These are phyloP conservation scores for Thalassiosira exigua DNA, from an alignment of 352 stramenopile species.

Conservation along the genomic window DNA sequence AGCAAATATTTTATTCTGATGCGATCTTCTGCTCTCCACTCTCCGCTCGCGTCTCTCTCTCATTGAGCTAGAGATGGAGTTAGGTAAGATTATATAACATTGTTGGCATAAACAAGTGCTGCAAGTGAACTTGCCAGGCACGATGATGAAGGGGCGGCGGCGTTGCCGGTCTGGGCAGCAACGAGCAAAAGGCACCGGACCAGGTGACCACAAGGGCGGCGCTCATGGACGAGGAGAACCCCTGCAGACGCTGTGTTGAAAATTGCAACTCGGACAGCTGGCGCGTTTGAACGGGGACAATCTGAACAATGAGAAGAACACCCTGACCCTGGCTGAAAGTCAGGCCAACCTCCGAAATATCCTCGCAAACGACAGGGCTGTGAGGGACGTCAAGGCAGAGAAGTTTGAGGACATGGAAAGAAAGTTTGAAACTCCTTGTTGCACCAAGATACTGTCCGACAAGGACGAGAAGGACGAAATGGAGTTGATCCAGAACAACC, in stretches of 20 bases:
- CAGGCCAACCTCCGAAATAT: constrained; percentile 71
- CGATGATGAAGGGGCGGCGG: too few species aligned
- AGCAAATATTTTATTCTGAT: too few species aligned
- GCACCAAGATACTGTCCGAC: constrained; percentile 81
- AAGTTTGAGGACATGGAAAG: constrained; percentile 82
- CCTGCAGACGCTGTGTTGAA: constrained; percentile 85
- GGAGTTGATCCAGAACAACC: constrained; percentile 86
- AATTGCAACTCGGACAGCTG: constrained; percentile 86
- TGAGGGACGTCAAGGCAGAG: constrained; percentile 84
- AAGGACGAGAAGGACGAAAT: constrained; percentile 84
- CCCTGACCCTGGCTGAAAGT: constrained; percentile 70
- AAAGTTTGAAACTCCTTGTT: constrained; percentile 82
- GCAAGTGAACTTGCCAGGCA: too few species aligned
- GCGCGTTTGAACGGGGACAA: constrained; percentile 87
- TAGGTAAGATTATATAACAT: too few species aligned
- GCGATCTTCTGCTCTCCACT: too few species aligned
- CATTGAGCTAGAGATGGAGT: too few species aligned
- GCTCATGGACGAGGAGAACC: constrained; percentile 71
- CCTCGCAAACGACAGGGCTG: constrained; percentile 79
- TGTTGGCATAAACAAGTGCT: too few species aligned
- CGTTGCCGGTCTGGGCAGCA: too few species aligned
- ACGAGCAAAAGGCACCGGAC: constrained; percentile 76
- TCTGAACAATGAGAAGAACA: constrained; percentile 80
- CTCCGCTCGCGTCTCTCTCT: too few species aligned
- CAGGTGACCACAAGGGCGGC: constrained; percentile 61